phyloP scores from a whole-genome alignment of 257 asterid genomes.

The Petunia axillaris region DNA sequence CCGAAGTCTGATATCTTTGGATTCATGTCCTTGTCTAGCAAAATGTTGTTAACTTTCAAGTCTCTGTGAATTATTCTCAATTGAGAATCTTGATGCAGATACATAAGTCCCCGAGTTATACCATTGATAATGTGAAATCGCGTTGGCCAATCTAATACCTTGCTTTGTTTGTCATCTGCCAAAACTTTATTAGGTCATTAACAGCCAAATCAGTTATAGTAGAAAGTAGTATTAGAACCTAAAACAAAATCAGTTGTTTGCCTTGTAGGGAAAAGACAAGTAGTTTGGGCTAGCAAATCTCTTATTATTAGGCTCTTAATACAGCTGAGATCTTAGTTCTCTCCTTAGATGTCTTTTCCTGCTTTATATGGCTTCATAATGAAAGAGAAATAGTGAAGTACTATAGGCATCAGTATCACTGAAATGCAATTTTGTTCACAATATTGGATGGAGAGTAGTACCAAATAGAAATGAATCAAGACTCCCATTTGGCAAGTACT shows the following conservation, averaged over 20 bases:
- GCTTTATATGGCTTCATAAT: neutral
- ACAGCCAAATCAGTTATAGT: neutral
- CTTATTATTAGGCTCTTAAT: neutral
- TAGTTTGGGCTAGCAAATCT: neutral
- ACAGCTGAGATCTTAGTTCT: neutral
- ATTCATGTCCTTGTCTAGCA: slow-evolving; percentile 47
- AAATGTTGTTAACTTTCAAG: slow-evolving; percentile 56
- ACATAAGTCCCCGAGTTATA: slow-evolving; percentile 52
- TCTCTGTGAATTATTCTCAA: slow-evolving; percentile 49
- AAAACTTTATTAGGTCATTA: neutral
- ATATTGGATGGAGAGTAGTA: slow-evolving; percentile 3
- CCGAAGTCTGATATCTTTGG: slow-evolving; percentile 70
- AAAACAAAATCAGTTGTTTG: neutral
- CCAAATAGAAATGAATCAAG: slow-evolving; percentile 55
- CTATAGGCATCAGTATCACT: neutral
- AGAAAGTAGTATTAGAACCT: neutral
- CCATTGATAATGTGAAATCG: slow-evolving; percentile 49
- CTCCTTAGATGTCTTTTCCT: neutral
- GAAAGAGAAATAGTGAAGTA: neutral
- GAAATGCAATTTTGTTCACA: neutral
- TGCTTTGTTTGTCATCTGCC: slow-evolving; percentile 38
- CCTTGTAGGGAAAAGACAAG: neutral
- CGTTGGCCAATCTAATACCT: slow-evolving; percentile 46
- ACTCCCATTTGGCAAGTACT: slow-evolving; percentile 57
- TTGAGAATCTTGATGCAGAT: slow-evolving; percentile 61